Evolutionary conservation across 495 filamentous ascomycete genomes (phyloP).

Genomic region (Xylaria palmicola): DNA sequence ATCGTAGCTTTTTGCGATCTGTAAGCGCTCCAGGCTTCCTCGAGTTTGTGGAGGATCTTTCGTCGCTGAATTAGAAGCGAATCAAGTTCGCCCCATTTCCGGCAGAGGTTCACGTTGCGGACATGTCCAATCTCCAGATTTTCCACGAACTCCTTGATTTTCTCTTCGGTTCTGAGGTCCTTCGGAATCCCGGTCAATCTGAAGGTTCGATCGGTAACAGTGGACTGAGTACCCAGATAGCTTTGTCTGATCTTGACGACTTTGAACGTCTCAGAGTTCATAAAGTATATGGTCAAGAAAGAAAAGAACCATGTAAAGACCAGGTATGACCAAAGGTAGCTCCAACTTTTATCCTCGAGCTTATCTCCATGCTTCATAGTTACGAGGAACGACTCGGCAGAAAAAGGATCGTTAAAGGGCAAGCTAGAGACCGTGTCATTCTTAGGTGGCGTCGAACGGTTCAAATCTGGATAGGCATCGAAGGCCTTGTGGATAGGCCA

Average conservation of each 20-base stretch:
- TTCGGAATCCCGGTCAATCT: constrained; percentile 83
- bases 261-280: constrained; percentile 74
- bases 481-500: constrained; percentile 79
- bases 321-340: constrained; percentile 91
- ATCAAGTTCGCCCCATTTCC: constrained; percentile 85
- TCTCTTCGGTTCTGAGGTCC: constrained; percentile 75
- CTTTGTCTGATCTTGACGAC: constrained; percentile 84
- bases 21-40: constrained; percentile 81
- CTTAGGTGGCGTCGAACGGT: constrained; percentile 12
- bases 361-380: constrained; percentile 1
- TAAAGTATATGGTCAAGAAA: constrained; percentile 74
- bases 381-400: neutral
- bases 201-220: constrained; percentile 91
- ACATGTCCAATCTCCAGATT: constrained; percentile 89
- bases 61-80: constrained; percentile 66
- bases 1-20: constrained; percentile 29
- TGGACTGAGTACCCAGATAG: constrained; percentile 89
- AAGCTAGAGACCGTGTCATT: constrained; percentile 8
- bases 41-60: constrained; percentile 66
- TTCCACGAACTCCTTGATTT: constrained; percentile 85
- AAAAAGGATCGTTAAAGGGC: neutral
- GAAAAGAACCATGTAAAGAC: constrained; percentile 91
- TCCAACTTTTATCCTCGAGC: constrained; percentile 35
- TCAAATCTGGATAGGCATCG: constrained; percentile 14
- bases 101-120: constrained; percentile 81